Base-by-base conservation (phyloP, 2,329 filamentous ascomycete genomes). In the Aureobasidium subglaciale region DNA sequence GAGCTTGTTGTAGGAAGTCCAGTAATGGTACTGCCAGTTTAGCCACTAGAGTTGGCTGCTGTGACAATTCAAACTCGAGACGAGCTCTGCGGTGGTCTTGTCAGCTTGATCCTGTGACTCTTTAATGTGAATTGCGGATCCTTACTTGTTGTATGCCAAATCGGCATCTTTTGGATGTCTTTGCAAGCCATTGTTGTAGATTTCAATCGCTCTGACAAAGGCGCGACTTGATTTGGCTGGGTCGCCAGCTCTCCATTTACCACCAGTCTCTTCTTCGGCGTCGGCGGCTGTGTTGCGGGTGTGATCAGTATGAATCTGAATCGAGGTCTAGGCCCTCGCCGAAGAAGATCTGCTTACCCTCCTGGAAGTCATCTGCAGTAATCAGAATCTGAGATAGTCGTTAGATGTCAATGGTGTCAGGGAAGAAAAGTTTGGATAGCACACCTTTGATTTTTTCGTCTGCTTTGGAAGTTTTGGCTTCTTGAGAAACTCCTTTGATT, bases 191-290 rank as follows among this genome's bases (percentile, higher is more conserved):
- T 81, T 77, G 59, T 83, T 78, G 64, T 89, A 90, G 41, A 77
- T 75, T 50, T 86, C 78, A 52, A 88, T 78, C 11, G 86, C 86
- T 59, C 84, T 75, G 60, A 82, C 75, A 64, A 81, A 83, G 61
- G 82, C 82, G 43, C 82, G 74, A 60, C 77, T 75, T 4, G 81
- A 79, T 63, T 88, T 89, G 46, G 75, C 79, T 18, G 83, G 78
- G 66, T 90, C 86, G 20, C 86, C 86, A 34, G 79, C 84, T 48
- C 85, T 77, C 82, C 85, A 88, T 77, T 90, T 90, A 59, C 86
- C 84, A 6, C 84, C 86, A 5, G 82, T 82, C 68, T 87, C 83
- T 70, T 90, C 86, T 58, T 83, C 77, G 29, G 84, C 80, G 54
- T 88, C 85, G 10, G 84, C 86, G 22, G 78, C 81, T 56, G 24